Base-by-base conservation (phyloP, 306 rosid species). In the Medicago ruthenica region DNA sequence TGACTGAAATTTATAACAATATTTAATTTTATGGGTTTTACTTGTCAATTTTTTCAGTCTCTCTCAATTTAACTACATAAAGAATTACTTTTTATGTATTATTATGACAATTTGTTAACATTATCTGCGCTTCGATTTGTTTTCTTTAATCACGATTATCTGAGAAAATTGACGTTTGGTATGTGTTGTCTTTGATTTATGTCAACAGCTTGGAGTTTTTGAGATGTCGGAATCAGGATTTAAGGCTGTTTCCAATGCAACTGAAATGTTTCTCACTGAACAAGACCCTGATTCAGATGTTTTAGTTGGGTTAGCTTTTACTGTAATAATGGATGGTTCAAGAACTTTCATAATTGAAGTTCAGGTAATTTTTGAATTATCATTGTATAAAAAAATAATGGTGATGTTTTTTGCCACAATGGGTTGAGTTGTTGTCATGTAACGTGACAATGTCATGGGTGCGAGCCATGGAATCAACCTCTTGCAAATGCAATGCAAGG, bases 241-340 rank as follows among this genome's bases (percentile, higher is more conserved):
- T 42, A 84, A 81, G 86, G 87, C 84, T 70, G 92, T 90, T 81
- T 76, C 83, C 51, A 95, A 92, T 85, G 89, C 97, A 17, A 86
- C 91, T 71, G 91, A 79, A 83, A 90, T 95, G 82, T 95, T 90
- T 82, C 77, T 92, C 77, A 88, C 93, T 51, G 91, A 92, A 63
- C 93, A 92, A 71, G 57, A 78, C 78, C 65, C 83, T 4, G 88
- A 85, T 75, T 95, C 98, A n/a, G 89, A 90, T 22, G 27, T 71
- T 83, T 83, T 90, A 74, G 91, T 96, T 22, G 98, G 98, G 22
- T 66, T 85, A 62, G 97, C 98, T 41, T 86, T 90, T 86, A 91
- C 98, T 47, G 98, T 87, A 37, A 73, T 88, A 70, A 90, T 95
- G 96, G 98, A 95, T 86, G 97, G 97, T 41, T 85, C 98, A 80